These are phyloP conservation scores for Cichorium intybus DNA, from an alignment of 140 eudicot species.

Conservation along the genomic window DNA sequence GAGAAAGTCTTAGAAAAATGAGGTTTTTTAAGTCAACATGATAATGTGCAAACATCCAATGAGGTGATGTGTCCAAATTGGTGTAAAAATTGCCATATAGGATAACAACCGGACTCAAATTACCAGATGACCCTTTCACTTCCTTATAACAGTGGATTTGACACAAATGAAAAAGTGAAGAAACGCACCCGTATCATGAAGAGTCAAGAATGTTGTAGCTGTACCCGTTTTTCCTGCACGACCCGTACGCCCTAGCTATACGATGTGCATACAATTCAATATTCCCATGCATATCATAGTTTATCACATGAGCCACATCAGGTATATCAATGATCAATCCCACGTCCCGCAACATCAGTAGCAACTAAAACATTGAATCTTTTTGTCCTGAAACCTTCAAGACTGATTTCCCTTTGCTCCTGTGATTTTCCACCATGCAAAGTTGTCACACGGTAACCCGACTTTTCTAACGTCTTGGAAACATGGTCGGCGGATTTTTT, in stretches of 20 bases:
- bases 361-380: conserved; percentile 43
- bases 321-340: conserved; percentile 49
- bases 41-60: too few species aligned
- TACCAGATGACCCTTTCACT: too few species aligned
- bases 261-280: conserved; percentile 47
- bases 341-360: conserved; percentile 48
- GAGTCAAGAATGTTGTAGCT: conserved; percentile 43
- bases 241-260: conserved; percentile 45
- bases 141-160: too few species aligned
- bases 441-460: conserved; percentile 43
- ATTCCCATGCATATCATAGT: conserved; percentile 41
- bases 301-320: conserved; percentile 46
- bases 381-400: conserved; percentile 41
- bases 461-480: conserved; percentile 33
- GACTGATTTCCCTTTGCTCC: conserved; percentile 40
- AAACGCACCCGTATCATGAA: conserved; percentile 40
- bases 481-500: conserved; percentile 36
- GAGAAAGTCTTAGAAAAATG: too few species aligned
- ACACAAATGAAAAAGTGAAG: too few species aligned
- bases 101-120: too few species aligned
- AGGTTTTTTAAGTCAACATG: too few species aligned
- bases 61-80: too few species aligned
- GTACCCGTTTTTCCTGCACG: conserved; percentile 50
- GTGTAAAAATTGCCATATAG: too few species aligned
- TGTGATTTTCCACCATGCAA: conserved; percentile 43